Evolutionary conservation across 176 grass and related monocot genomes (phyloP).

Genomic region (Rhynchospora pubera): DNA sequence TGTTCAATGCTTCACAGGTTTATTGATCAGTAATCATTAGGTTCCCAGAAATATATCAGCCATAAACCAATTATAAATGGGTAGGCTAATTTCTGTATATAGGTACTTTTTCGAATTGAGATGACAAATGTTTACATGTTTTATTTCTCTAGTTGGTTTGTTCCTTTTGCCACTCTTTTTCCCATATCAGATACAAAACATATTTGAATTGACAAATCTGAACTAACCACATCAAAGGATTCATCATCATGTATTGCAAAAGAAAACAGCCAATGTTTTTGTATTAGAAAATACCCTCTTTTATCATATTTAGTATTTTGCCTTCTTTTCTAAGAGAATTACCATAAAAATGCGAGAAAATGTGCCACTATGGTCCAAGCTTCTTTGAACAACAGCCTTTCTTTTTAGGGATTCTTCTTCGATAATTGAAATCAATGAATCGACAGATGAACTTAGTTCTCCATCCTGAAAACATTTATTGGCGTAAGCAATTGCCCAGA

Average conservation of each 20-base stretch:
- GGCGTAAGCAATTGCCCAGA: neutral
- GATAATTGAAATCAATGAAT: conserved; percentile 17
- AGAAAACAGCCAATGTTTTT: neutral
- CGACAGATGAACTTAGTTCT: conserved; percentile 4
- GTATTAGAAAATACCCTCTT: neutral
- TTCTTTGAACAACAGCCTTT: conserved; percentile 4
- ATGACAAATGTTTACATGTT: neutral
- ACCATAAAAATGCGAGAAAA: conserved; percentile 15
- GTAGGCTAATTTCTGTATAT: neutral
- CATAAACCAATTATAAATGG: neutral
- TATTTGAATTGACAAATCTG: neutral
- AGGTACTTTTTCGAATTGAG: neutral
- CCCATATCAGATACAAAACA: neutral
- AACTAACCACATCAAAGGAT: neutral
- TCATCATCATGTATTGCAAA: neutral
- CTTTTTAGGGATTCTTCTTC: conserved; percentile 22
- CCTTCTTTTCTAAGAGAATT: neutral
- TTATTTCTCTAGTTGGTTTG: neutral
- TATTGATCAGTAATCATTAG: neutral
- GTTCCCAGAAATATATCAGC: neutral
- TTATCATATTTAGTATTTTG: neutral
- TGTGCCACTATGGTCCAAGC: conserved; percentile 14
- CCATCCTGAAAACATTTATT: conserved; percentile 7
- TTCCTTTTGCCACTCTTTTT: neutral
- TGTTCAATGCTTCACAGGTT: neutral